Conservation (phyloP, 495 filamentous ascomycete species). For the Trypethelium eluteriae region DNA sequence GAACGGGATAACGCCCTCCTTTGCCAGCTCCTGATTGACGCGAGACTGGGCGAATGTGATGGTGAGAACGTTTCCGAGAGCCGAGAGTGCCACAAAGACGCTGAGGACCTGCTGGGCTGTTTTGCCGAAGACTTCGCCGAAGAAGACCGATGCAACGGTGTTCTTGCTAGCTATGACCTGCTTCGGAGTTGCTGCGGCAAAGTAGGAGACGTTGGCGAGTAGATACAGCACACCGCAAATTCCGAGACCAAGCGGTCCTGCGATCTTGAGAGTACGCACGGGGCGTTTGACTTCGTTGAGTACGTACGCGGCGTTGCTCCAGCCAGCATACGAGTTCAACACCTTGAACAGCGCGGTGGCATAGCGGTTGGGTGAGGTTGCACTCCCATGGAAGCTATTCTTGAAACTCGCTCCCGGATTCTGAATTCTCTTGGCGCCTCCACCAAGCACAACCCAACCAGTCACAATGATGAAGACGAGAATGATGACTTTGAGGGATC, state of each 20-base stretch:
- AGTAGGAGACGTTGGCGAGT: conserved; percentile 56
- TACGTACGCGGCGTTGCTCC: conserved; percentile 56
- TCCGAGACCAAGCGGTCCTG: conserved; percentile 44
- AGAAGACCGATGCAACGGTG: conserved; percentile 52
- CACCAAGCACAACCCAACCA: conserved; percentile 54
- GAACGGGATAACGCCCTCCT: conserved; percentile 58
- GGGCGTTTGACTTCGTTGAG: conserved; percentile 61
- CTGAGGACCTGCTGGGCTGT: conserved; percentile 37
- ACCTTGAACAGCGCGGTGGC: conserved; percentile 56
- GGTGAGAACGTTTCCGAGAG: conserved; percentile 57
- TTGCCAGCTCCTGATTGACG: conserved; percentile 54
- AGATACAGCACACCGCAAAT: conserved; percentile 51
- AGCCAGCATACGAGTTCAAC: conserved; percentile 57
- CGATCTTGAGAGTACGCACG: conserved; percentile 48
- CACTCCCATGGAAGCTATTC: conserved; percentile 51
- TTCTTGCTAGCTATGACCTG: conserved; percentile 45
- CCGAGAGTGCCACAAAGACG: conserved; percentile 53
- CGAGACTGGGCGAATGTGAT: conserved; percentile 52
- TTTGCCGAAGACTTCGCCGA: conserved; percentile 51
- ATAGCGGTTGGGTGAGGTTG: conserved; percentile 33
- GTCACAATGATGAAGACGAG: conserved; percentile 53
- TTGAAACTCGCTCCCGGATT: conserved; percentile 52
- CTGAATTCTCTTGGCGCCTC: conserved; percentile 45
- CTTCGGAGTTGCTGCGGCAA: conserved; percentile 47
- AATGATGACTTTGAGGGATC: conserved; percentile 49